Base-by-base conservation (phyloP, 2,329 filamentous ascomycete species). In the Neonectria sp. region DNA sequence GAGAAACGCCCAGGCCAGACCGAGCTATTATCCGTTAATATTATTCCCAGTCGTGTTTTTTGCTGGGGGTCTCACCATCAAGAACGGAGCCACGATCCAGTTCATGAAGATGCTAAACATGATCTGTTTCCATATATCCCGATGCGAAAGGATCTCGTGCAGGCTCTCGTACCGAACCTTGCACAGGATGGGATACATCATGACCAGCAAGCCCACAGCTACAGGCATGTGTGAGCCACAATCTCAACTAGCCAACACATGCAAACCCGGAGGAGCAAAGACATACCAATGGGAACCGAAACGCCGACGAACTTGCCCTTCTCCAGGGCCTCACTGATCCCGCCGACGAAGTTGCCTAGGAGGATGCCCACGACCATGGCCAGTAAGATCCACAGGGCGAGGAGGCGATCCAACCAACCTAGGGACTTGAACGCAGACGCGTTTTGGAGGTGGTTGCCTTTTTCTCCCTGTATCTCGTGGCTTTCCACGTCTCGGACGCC, bases 181-280 rank as follows among this genome's bases (percentile, higher is more conserved):
- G 86, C 93, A 97, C 0, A 97, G 84, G 67, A 97, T 97, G 0
- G 94, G 95, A 76, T 96, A 97, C 93, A 97, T 97, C 94, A 97
- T 97, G 48, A 97, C 90, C 1, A 97, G 85, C 1, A 97, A 82
- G 0, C 94, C 94, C 55, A 97, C 83, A 0, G 94, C 93, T 93
- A 21, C 0, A 37, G 13, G 11, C 9, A 15, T 2, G 17, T 24
- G 27, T 63, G 13, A 17, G 24, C 12, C 21, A 1, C 9, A 33
- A 4, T 7, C 27, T 25, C 17, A 31, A 9, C 3, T 6, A 4
- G 57, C 7, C 56, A 35, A 37, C 29, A 3, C 12, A 5, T 25
- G 8, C 3, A 1, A 51, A n/a, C 29, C 27, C 25, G 9, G 6
- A 35, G 15, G 17, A 17, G 9, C 17, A 17, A 2, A n/a, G 11